phyloP scores from a whole-genome alignment of 768 basidiomycete genomes.

The Lentinula guzmanii region DNA sequence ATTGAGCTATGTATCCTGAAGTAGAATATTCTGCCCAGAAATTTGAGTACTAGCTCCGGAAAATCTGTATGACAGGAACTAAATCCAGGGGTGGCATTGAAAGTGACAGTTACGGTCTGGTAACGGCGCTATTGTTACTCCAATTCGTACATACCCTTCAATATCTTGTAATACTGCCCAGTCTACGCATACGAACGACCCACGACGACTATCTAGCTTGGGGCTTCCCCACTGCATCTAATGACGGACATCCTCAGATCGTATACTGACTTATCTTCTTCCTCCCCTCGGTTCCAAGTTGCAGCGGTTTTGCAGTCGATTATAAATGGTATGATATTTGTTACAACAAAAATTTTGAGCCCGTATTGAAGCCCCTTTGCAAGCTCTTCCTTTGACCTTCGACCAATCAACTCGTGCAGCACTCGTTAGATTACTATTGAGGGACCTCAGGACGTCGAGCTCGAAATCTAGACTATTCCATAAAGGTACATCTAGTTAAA shows the following conservation, averaged over 20 bases:
- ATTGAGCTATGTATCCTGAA: not conserved
- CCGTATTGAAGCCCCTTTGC: not conserved
- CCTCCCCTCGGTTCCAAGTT: conserved; percentile 41
- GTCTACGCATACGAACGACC: not conserved
- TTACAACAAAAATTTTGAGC: not conserved
- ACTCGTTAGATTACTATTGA: conserved; percentile 51
- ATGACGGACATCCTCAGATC: conserved; percentile 44
- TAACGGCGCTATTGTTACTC: not conserved
- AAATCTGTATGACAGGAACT: not conserved
- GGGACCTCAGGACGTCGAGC: conserved; percentile 46
- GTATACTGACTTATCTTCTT: conserved; percentile 42
- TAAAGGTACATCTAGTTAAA: conserved; percentile 38
- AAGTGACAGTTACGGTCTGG: not conserved
- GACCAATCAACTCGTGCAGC: conserved; percentile 40
- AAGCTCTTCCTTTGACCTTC: conserved; percentile 44
- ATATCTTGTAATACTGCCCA: not conserved
- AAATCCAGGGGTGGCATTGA: not conserved
- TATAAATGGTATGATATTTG: conserved; percentile 32
- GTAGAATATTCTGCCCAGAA: not conserved
- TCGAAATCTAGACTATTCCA: conserved; percentile 43
- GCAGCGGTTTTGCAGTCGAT: conserved; percentile 43
- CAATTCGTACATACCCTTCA: not conserved
- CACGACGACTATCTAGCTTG: not conserved
- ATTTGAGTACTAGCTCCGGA: not conserved
- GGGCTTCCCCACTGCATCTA: not conserved